Evolutionary conservation across 2,329 filamentous ascomycete species (phyloP).

Genomic region (Cladobotryum protrusum): DNA sequence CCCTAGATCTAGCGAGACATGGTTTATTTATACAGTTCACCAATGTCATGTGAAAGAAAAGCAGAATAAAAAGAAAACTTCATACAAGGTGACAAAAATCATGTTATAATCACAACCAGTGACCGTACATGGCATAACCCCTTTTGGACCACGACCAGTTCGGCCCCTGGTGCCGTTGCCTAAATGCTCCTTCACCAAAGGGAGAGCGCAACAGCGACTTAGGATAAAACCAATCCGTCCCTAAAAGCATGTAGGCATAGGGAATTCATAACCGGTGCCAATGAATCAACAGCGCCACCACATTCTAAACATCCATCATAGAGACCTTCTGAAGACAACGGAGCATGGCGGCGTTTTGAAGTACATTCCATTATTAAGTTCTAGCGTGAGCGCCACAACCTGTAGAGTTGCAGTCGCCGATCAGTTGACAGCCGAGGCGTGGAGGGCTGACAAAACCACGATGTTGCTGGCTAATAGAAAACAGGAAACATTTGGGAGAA

Average conservation of each 20-base stretch:
- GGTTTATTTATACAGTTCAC: slow-evolving; percentile 6
- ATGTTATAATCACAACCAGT: slow-evolving; percentile 11
- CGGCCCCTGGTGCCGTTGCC: background rate
- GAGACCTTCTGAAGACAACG: slow-evolving; percentile 4
- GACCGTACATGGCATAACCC: slow-evolving; percentile 10
- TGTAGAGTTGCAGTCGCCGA: slow-evolving; percentile 8
- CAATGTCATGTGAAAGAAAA: slow-evolving; percentile 7
- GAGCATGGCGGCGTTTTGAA: slow-evolving; percentile 17
- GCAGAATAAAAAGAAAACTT: slow-evolving; percentile 1
- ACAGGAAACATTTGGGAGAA: slow-evolving; percentile 27
- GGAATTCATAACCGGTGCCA: background rate
- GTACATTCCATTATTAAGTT: slow-evolving; percentile 41
- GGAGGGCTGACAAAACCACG: slow-evolving; percentile 26
- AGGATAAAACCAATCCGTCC: too few relatives aligned
- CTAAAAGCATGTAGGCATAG: background rate
- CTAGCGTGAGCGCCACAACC: slow-evolving; percentile 29
- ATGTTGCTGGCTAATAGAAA: slow-evolving; percentile 30
- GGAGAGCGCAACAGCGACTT: too few relatives aligned
- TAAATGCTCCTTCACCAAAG: too few relatives aligned
- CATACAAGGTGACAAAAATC: slow-evolving; percentile 9
- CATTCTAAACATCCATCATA: slow-evolving; percentile 8
- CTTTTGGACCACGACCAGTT: slow-evolving; percentile 2
- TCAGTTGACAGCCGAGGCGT: slow-evolving; percentile 12
- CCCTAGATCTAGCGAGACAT: slow-evolving; percentile 3
- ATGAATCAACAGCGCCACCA: background rate